These are phyloP conservation scores for Darksidea phi DNA, from an alignment of 495 filamentous ascomycete species.

Conservation along the genomic window DNA sequence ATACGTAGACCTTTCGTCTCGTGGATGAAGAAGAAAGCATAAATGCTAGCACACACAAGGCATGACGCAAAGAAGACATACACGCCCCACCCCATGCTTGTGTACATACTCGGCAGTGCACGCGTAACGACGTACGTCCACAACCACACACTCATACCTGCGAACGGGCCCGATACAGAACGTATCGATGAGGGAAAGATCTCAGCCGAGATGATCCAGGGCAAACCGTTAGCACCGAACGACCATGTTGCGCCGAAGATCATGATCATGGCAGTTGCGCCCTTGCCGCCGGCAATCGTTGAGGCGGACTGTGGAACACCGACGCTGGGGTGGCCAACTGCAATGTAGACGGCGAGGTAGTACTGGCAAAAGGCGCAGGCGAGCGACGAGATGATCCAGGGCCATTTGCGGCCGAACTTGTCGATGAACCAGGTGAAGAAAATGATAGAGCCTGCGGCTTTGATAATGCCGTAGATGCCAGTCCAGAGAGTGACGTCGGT, in stretches of 20 bases:
- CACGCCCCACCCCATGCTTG: conserved; percentile 39
- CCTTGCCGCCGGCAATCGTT: conserved; percentile 37
- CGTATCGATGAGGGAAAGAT: conserved; percentile 37
- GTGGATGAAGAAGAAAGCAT: conserved; percentile 43
- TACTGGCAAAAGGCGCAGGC: conserved; percentile 38
- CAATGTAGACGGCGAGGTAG: conserved; percentile 40
- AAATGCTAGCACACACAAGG: conserved; percentile 38
- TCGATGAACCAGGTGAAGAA: conserved; percentile 42
- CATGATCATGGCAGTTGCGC: conserved; percentile 46
- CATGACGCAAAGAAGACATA: conserved; percentile 43
- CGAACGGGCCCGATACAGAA: conserved; percentile 35
- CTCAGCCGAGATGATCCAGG: conserved; percentile 38
- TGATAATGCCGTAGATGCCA: conserved; percentile 41
- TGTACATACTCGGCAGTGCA: conserved; percentile 38
- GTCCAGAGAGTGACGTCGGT: conserved; percentile 42
- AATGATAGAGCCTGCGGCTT: conserved; percentile 38
- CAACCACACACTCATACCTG: conserved; percentile 37
- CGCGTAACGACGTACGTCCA: conserved; percentile 40
- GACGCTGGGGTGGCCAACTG: conserved; percentile 29
- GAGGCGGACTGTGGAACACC: conserved; percentile 26
- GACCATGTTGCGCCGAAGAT: conserved; percentile 40
- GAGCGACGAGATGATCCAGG: conserved; percentile 41
- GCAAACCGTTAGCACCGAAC: conserved; percentile 33
- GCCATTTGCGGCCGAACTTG: conserved; percentile 38
- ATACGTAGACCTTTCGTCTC: conserved; percentile 44